Evolutionary conservation across 2,329 filamentous ascomycete species (phyloP).

Genomic region (Arthroderma sp.): DNA sequence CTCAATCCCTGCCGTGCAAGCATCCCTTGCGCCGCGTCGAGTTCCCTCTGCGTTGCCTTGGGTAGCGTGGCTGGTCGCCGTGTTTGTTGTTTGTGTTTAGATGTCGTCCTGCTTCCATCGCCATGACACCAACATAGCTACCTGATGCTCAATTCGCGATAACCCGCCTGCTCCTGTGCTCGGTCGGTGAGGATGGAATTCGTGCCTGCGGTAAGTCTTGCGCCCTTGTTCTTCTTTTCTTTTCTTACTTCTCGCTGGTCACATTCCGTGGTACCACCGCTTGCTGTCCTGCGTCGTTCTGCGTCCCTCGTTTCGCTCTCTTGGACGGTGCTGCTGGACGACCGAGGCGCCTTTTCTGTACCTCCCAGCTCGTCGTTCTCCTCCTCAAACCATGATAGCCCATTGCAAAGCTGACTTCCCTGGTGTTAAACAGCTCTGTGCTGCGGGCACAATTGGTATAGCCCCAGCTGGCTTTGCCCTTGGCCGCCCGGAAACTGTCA

Average conservation of each 20-base stretch:
- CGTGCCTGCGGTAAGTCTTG: constrained; percentile 23
- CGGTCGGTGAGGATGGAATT: constrained; percentile 20
- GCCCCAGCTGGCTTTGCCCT: constrained; percentile 48
- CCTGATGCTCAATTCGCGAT: background rate
- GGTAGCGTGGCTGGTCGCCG: background rate
- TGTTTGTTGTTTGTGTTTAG: background rate
- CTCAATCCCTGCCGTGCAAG: constrained; percentile 1
- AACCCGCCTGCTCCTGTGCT: background rate
- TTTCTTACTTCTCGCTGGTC: background rate
- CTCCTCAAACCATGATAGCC: no score
- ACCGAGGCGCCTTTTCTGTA: background rate
- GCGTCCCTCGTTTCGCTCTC: no score
- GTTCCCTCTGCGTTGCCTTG: background rate
- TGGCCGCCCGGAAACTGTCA: constrained; percentile 37
- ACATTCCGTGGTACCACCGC: background rate
- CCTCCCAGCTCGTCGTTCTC: background rate
- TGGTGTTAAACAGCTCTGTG: constrained; percentile 43
- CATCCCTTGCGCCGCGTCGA: background rate
- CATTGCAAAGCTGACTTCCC: no score
- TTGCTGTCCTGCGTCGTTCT: no score
- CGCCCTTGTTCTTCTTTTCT: no score
- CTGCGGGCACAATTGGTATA: constrained; percentile 50
- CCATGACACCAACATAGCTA: background rate
- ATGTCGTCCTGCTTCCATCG: background rate
- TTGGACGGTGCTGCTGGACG: no score